phyloP scores from a whole-genome alignment of 2,329 filamentous ascomycete genomes.

The Ascochyta fabae region DNA sequence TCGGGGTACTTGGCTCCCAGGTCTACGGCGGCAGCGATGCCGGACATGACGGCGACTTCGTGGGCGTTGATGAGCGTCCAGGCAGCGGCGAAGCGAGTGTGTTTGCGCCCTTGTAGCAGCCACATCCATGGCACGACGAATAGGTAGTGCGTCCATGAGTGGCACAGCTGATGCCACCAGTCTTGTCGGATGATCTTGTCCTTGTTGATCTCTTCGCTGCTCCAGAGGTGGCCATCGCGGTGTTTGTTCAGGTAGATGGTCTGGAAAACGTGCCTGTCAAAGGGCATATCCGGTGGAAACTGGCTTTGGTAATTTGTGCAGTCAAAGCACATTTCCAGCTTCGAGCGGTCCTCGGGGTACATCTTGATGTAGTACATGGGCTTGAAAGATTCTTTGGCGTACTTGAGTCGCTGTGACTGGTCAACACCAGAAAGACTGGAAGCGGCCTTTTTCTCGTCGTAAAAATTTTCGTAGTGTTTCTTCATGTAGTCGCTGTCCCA shows the following conservation, averaged over 20 bases:
- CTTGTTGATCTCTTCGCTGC: constrained; percentile 64
- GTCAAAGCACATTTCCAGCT: constrained; percentile 71
- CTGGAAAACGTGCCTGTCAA: constrained; percentile 72
- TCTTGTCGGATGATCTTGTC: constrained; percentile 67
- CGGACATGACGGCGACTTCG: constrained; percentile 73
- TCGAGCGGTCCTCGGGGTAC: constrained; percentile 62
- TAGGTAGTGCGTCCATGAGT: constrained; percentile 68
- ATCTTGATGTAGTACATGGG: constrained; percentile 72
- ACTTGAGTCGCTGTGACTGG: constrained; percentile 52
- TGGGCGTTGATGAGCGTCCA: constrained; percentile 76
- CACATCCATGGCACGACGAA: constrained; percentile 74
- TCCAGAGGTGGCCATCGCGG: constrained; percentile 63
- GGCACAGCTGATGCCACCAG: constrained; percentile 73
- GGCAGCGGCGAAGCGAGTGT: constrained; percentile 68
- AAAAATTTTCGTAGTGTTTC: constrained; percentile 70
- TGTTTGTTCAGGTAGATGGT: constrained; percentile 70
- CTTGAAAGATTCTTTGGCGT: constrained; percentile 60
- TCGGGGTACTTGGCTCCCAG: constrained; percentile 69
- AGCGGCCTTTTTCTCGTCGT: constrained; percentile 57
- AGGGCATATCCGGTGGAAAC: constrained; percentile 62
- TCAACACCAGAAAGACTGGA: constrained; percentile 50
- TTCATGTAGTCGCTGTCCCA: constrained; percentile 70
- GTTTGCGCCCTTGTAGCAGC: constrained; percentile 70
- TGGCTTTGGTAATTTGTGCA: constrained; percentile 78
- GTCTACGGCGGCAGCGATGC: constrained; percentile 73